Percentiles rank a stretch among this genome's conserved stretches.
Evolutionary conservation across 2,329 filamentous ascomycete genomes (phyloP).

Genomic region (Fusarium irregulare): DNA sequence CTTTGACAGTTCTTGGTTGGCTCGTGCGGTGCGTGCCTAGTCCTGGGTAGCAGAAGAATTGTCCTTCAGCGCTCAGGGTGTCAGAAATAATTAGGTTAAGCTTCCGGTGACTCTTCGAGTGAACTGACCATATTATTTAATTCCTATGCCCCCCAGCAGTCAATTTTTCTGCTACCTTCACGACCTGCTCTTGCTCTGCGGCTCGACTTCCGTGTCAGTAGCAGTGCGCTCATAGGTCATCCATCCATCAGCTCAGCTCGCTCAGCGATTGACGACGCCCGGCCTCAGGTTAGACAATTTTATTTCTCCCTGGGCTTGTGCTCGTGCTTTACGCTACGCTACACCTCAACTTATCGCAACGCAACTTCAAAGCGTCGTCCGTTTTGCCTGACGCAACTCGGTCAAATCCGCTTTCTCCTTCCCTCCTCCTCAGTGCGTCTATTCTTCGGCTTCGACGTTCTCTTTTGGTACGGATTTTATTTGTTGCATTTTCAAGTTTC

Average conservation of each 20-base stretch:
- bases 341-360: conserved; percentile 23
- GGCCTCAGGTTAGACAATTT: conserved; percentile 42
- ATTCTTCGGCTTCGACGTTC: conserved; percentile 25
- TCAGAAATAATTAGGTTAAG: neutral
- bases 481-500: conserved; percentile 6
- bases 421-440: conserved; percentile 32
- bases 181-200: conserved; percentile 12
- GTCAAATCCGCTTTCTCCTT: conserved; percentile 24
- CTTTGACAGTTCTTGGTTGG: conserved; percentile 17
- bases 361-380: conserved; percentile 38
- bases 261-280: conserved; percentile 5
- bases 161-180: neutral
- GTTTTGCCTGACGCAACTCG: conserved; percentile 45
- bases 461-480: conserved; percentile 16
- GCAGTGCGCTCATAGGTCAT: conserved; percentile 24
- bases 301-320: conserved; percentile 37
- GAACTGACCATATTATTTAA: neutral
- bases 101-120: too few relatives aligned
- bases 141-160: neutral
- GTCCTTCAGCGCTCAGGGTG: neutral
- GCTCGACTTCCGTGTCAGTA: conserved; percentile 21
- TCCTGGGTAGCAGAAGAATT: neutral
- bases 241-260: conserved; percentile 8
- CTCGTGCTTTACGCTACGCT: conserved; percentile 16
- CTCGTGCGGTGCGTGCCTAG: conserved; percentile 12